Base-by-base conservation (phyloP, 2,329 filamentous ascomycete genomes). In the Plectosphaerella plurivora region DNA sequence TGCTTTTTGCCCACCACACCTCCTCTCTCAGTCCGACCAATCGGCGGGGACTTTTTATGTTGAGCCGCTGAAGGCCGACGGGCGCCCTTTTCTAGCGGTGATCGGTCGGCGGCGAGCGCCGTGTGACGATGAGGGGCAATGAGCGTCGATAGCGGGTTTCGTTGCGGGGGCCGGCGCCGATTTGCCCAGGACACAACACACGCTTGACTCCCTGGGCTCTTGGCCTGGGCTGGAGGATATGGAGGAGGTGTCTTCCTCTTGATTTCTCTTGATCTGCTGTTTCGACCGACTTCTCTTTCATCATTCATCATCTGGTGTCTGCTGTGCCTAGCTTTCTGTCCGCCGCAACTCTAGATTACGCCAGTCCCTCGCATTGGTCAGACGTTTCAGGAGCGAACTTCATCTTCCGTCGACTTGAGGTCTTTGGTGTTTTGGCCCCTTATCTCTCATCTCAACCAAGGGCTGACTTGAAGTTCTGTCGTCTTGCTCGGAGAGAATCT, bases 91-190 rank as follows among this genome's bases (percentile, higher is more conserved):
- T 33, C 28, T 33, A 9, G 28, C 28, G 8, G 20, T 36, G n/a
- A 18, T 54, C 55, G 55, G 55, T 42, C 50, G 47, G 48, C 55
- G 55, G 55, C 55, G 55, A 57, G 55, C 54, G 55, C 55, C 55
- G 55, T 57, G 48, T 36, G 52, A 57, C 55, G 45, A 45, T 46
- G 48, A 37, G 47, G 47, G 36, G 33, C 41, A 16, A 18, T 4
- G 41, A 12, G 8, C 18, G 45, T 46, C 45, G n/a, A 15, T 46
- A 33, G 45, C 6, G 45, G 45, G 24, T 24, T 46, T 46, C 28
- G 28, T 33, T 10, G 37, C 15, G 37, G 37, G 37, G 37, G 37
- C 37, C 37, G 33, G 45, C 45, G 24, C 8, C 22, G 45, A 47
- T 18, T 44, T 22, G 10, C 41, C 11, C 4, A 8, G 28, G 9